Base-by-base conservation (phyloP, 2,329 filamentous ascomycete genomes). In the Herpotrichia juniperi region DNA sequence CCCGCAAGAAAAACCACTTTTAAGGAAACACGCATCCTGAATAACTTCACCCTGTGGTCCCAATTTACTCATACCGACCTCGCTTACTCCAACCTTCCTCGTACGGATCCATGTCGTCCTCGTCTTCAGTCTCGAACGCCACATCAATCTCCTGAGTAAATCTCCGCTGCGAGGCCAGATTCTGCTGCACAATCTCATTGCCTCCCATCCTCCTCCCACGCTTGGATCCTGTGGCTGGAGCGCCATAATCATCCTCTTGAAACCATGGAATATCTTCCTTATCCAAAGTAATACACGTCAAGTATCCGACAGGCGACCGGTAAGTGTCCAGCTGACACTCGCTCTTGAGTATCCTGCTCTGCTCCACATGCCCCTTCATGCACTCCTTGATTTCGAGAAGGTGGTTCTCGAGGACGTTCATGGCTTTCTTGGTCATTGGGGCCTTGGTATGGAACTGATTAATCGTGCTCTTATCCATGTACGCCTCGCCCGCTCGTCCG, bases 271-370 rank as follows among this genome's bases (percentile, higher is more conserved):
- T 64, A 62, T 80, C 71, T 50, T 60, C 57, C 16, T 64, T 62
- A n/a, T 68, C 61, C 37, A 82, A 68, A 10, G 71, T 65, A 11
- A 67, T 69, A 58, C 78, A 80, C 1, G 79, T 80, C 44, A 82
- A 65, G 60, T 80, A 79, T 3, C 64, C 46, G 26, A 80, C 68
- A 0, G 67, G 67, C 26, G 67, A 71, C 22, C 67, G 56, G 2
- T 66, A 59, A 7, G 70, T 53, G 47, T 79, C 75, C 16, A 79
- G 66, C 48, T 74, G 71, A 31, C 72, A 74, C 19, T 70, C 62
- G 24, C 73, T 74, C 19, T 68, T 60, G 51, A 80, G 62, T 37
- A 82, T 71, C 22, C 68, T 63, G 10, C 48, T 45, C 45, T 70
- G 67, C 4, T 61, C 58, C 2, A 80, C 69, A 14, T 73, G 65